These are phyloP conservation scores for Colletotrichum paranaense DNA, from an alignment of 2,329 filamentous ascomycete genomes.

Conservation along the genomic window DNA sequence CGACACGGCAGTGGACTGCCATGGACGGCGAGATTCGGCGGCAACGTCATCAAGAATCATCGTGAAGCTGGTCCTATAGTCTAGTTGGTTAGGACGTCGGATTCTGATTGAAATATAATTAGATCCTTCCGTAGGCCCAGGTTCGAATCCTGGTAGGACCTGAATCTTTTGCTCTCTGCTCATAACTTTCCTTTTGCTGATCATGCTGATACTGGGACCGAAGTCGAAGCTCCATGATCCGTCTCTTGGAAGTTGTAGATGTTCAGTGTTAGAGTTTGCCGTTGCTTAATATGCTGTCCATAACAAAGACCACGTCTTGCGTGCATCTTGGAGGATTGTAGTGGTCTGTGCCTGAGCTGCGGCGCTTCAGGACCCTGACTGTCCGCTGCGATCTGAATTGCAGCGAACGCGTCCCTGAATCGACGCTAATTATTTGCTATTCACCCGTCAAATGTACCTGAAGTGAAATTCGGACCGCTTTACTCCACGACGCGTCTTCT, in stretches of 20 bases:
- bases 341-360: neutral
- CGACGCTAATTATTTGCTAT: conserved; percentile 19
- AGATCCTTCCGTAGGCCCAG: conserved; percentile 31
- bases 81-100: conserved; percentile 34
- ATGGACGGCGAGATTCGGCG: neutral
- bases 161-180: neutral
- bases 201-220: too few relatives aligned
- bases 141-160: conserved; percentile 33
- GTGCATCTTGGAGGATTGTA: neutral
- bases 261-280: neutral
- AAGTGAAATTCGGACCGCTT: neutral
- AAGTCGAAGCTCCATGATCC: too few relatives aligned
- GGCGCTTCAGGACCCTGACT: neutral
- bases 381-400: conserved; percentile 12
- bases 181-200: neutral
- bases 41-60: neutral
- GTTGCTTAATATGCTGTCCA: too few relatives aligned
- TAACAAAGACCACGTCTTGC: too few relatives aligned
- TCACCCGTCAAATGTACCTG: neutral
- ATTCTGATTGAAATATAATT: conserved; percentile 12
- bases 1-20: neutral
- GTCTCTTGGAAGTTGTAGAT: neutral
- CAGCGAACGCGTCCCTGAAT: conserved; percentile 2
- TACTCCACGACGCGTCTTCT: neutral
- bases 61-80: conserved; percentile 18